Conservation (phyloP, 306 rosid species). For the Acacia crassicarpa region DNA sequence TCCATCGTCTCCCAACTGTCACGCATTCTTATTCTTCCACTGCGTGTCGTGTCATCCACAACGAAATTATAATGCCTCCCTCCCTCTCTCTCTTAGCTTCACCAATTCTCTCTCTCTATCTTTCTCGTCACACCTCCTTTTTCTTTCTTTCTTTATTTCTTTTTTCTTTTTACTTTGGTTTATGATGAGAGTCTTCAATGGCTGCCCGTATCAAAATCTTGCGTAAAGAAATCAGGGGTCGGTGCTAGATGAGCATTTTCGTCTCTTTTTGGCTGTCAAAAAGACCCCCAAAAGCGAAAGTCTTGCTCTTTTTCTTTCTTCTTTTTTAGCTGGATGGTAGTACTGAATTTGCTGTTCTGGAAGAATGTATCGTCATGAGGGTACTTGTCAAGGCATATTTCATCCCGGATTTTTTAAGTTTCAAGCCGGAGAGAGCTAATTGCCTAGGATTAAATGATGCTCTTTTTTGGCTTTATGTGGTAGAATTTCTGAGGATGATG, state of each 20-base stretch:
- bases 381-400: slow-evolving; percentile 6
- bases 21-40: slow-evolving; percentile 57
- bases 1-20: slow-evolving; percentile 60
- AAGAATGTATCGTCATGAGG: not conserved
- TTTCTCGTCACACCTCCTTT: slow-evolving; percentile 17
- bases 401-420: not conserved
- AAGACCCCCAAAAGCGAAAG: slow-evolving; percentile 48
- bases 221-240: slow-evolving; percentile 55
- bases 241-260: slow-evolving; percentile 60
- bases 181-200: slow-evolving; percentile 67
- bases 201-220: slow-evolving; percentile 52
- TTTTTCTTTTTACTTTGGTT: slow-evolving; percentile 29
- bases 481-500: slow-evolving; percentile 22
- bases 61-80: slow-evolving; percentile 43
- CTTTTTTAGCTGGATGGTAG: not conserved
- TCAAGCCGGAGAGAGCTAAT: not conserved
- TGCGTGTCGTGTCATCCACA: slow-evolving; percentile 52
- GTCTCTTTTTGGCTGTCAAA: slow-evolving; percentile 63
- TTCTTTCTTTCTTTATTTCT: slow-evolving; percentile 22
- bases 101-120: slow-evolving; percentile 16
- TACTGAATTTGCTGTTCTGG: slow-evolving; percentile 9
- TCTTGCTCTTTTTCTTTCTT: slow-evolving; percentile 4
- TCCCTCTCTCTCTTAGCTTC: not conserved
- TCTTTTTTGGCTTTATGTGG: not conserved
- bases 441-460: slow-evolving; percentile 2